Conservation (phyloP, 1,139 yeast species). For the Wickerhamomyces sp. region DNA sequence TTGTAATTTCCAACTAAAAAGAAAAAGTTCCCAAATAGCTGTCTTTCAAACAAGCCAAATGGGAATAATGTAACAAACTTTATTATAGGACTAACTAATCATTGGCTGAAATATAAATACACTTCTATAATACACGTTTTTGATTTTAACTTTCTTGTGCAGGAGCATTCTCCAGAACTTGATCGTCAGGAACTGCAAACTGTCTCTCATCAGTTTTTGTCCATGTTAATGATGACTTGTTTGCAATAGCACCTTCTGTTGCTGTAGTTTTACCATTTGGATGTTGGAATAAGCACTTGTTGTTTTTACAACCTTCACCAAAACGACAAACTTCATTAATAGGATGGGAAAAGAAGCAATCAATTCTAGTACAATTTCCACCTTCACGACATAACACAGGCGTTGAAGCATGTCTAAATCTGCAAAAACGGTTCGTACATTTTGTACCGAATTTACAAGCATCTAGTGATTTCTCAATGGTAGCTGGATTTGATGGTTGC, state of each 20-base stretch:
- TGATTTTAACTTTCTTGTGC: constrained; percentile 30
- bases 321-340: constrained; percentile 74
- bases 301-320: constrained; percentile 68
- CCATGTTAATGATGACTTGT: constrained; percentile 19
- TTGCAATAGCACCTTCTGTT: constrained; percentile 3
- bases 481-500: constrained; percentile 23
- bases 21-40: not conserved
- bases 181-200: constrained; percentile 77
- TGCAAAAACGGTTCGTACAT: constrained; percentile 76
- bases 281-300: constrained; percentile 67
- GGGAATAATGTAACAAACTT: not conserved
- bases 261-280: constrained; percentile 59
- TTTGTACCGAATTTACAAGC: constrained; percentile 75
- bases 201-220: constrained; percentile 48
- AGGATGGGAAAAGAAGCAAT: constrained; percentile 82
- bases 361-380: constrained; percentile 66
- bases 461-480: constrained; percentile 54
- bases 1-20: too few species aligned
- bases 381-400: constrained; percentile 79
- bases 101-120: not conserved
- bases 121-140: not conserved
- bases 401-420: constrained; percentile 78
- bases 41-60: not conserved
- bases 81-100: not conserved
- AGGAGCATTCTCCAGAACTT: constrained; percentile 70